Evolutionary conservation across 352 stramenopile species (phyloP).

Genomic region (Phytophthora sp.): DNA sequence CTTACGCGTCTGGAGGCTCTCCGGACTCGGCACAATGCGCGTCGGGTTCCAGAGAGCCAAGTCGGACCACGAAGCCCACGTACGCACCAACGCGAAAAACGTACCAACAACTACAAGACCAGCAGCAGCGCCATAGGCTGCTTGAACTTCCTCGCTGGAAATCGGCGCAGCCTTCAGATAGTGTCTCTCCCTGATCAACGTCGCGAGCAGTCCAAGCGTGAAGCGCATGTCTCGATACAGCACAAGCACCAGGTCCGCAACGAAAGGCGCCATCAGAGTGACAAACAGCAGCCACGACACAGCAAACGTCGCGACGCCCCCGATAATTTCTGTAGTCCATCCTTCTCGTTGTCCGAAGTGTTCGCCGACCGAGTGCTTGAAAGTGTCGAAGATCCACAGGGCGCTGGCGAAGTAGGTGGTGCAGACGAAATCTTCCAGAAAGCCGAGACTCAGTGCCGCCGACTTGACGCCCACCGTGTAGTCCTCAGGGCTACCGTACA

Average conservation of each 20-base stretch:
- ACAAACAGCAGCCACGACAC: slow-evolving; percentile 25
- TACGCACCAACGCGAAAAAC: background rate
- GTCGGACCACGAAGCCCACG: background rate
- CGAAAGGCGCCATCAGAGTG: slow-evolving; percentile 25
- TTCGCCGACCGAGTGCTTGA: background rate
- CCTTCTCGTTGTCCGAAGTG: background rate
- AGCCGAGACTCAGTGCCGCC: slow-evolving; percentile 21
- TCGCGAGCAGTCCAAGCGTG: slow-evolving; percentile 32
- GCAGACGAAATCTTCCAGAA: slow-evolving; percentile 37
- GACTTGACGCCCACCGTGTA: slow-evolving; percentile 14
- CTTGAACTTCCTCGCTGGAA: slow-evolving; percentile 28
- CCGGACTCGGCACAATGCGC: background rate
- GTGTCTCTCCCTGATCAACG: slow-evolving; percentile 24
- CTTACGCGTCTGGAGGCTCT: background rate
- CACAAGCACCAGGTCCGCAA: slow-evolving; percentile 39
- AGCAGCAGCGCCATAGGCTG: slow-evolving; percentile 19
- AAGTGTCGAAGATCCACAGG: slow-evolving; percentile 28
- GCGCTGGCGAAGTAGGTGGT: slow-evolving; percentile 26
- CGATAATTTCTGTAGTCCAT: background rate
- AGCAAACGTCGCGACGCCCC: background rate
- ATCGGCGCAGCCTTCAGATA: slow-evolving; percentile 37
- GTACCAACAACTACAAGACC: slow-evolving; percentile 12
- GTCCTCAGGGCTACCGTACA: slow-evolving; percentile 18
- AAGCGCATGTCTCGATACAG: slow-evolving; percentile 37
- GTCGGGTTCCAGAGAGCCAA: slow-evolving; percentile 9